phyloP scores from a whole-genome alignment of 2,329 filamentous ascomycete genomes.

The Chrysoporthe deuterocubensis region DNA sequence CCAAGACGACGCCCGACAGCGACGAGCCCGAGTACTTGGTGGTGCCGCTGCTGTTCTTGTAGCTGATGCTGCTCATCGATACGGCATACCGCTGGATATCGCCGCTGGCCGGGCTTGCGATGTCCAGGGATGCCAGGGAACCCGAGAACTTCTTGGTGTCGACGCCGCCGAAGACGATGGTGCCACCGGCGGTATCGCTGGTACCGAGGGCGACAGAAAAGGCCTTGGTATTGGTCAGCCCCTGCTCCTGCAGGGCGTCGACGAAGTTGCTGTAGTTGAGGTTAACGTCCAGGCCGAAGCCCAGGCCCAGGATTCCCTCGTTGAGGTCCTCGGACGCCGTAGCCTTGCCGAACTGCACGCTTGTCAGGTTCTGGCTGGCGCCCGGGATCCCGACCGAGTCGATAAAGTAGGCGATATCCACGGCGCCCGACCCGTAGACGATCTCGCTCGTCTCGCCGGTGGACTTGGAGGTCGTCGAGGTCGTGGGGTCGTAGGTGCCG shows the following conservation, averaged over 20 bases:
- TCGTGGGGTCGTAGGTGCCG: constrained; percentile 44
- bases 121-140: constrained; percentile 36
- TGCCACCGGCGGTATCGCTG: constrained; percentile 35
- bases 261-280: constrained; percentile 50
- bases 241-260: constrained; percentile 50
- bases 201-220: constrained; percentile 41
- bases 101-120: constrained; percentile 35
- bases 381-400: constrained; percentile 43
- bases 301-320: constrained; percentile 70
- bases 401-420: constrained; percentile 46
- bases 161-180: constrained; percentile 49
- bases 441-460: constrained; percentile 39
- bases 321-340: constrained; percentile 48
- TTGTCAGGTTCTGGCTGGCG: constrained; percentile 42
- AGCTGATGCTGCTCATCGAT: constrained; percentile 42
- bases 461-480: constrained; percentile 41
- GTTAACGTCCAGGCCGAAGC: constrained; percentile 56
- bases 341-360: constrained; percentile 65
- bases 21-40: constrained; percentile 38
- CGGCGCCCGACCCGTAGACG: constrained; percentile 51
- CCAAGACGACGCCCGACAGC: constrained; percentile 55
- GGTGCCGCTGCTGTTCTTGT: constrained; percentile 37
- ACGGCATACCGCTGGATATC: constrained; percentile 48
- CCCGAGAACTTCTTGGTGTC: constrained; percentile 51
- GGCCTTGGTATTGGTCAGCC: constrained; percentile 47